phyloP scores from a whole-genome alignment of 2,329 filamentous ascomycete genomes.

The Fusarium acutatum region DNA sequence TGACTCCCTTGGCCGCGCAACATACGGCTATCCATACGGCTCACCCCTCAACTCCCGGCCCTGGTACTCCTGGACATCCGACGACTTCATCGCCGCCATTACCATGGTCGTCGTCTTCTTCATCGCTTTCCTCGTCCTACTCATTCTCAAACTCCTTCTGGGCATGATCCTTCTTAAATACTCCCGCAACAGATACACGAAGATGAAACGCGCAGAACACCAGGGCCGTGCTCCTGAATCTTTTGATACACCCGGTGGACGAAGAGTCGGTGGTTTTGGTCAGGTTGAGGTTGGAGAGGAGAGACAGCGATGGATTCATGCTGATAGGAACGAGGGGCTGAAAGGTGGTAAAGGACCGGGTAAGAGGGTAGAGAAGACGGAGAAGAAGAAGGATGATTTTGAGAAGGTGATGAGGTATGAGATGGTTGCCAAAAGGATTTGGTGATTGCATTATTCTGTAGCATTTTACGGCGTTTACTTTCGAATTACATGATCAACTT shows the following conservation, averaged over 20 bases:
- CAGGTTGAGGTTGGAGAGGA: slow-evolving; percentile 91
- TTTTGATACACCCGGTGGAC: slow-evolving; percentile 73
- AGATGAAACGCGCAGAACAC: slow-evolving; percentile 78
- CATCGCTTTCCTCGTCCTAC: slow-evolving; percentile 82
- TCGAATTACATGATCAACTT: neutral
- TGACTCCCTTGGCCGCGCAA: slow-evolving; percentile 77
- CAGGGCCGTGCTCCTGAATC: slow-evolving; percentile 57
- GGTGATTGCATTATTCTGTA: slow-evolving; percentile 60
- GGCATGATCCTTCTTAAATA: slow-evolving; percentile 88
- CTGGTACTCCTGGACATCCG: slow-evolving; percentile 69
- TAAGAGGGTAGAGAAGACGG: slow-evolving; percentile 59
- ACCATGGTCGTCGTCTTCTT: slow-evolving; percentile 92
- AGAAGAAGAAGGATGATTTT: slow-evolving; percentile 63
- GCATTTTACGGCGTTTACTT: slow-evolving; percentile 16
- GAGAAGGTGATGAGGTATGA: slow-evolving; percentile 82
- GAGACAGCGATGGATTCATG: slow-evolving; percentile 84
- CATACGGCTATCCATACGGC: slow-evolving; percentile 67
- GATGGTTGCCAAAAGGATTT: slow-evolving; percentile 97
- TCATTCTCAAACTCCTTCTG: slow-evolving; percentile 84
- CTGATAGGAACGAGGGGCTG: slow-evolving; percentile 79
- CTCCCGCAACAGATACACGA: slow-evolving; percentile 78
- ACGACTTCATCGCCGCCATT: slow-evolving; percentile 76
- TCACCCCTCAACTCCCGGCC: slow-evolving; percentile 50
- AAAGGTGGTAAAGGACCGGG: slow-evolving; percentile 62
- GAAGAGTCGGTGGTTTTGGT: slow-evolving; percentile 82